phyloP scores from a whole-genome alignment of 352 stramenopile species.

The Globisporangium okanoganense region DNA sequence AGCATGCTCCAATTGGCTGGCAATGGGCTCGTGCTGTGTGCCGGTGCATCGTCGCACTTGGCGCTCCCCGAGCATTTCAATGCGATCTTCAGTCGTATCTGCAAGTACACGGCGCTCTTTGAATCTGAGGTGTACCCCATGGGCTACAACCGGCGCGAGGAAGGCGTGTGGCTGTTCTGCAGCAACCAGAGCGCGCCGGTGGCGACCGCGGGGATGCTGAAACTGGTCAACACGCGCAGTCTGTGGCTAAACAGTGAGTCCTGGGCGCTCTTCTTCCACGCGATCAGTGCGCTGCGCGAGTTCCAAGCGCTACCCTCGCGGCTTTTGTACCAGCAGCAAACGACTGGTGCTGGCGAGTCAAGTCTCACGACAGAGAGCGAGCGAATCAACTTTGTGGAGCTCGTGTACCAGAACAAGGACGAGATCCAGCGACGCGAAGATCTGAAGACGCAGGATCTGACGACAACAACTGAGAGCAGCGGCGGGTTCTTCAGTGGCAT shows the following conservation, averaged over 20 bases:
- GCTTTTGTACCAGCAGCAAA: conserved; percentile 26
- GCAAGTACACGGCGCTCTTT: conserved; percentile 61
- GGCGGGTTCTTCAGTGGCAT: conserved; percentile 70
- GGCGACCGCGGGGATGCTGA: conserved; percentile 65
- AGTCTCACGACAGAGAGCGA: conserved; percentile 38
- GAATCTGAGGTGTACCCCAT: conserved; percentile 53
- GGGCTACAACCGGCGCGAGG: conserved; percentile 54
- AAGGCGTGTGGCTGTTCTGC: conserved; percentile 59
- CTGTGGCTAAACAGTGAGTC: conserved; percentile 41
- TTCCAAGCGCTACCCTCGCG: conserved; percentile 53
- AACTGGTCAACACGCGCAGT: conserved; percentile 60
- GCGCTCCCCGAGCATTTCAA: conserved; percentile 56
- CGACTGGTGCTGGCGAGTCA: neutral
- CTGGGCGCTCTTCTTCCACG: conserved; percentile 67
- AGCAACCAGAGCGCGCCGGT: conserved; percentile 65
- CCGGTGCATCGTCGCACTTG: conserved; percentile 54
- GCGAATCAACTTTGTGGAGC: conserved; percentile 44
- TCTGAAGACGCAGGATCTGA: conserved; percentile 28
- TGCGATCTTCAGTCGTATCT: conserved; percentile 50
- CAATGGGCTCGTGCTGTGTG: conserved; percentile 70
- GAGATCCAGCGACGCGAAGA: conserved; percentile 44
- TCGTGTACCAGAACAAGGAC: conserved; percentile 60
- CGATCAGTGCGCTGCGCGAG: conserved; percentile 52
- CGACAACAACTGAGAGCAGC: conserved; percentile 15
- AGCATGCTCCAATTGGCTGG: conserved; percentile 68